Evolutionary conservation across 1,284 basidiomycete species (phyloP).

Genomic region (Cryptococcus jaspeensis): DNA sequence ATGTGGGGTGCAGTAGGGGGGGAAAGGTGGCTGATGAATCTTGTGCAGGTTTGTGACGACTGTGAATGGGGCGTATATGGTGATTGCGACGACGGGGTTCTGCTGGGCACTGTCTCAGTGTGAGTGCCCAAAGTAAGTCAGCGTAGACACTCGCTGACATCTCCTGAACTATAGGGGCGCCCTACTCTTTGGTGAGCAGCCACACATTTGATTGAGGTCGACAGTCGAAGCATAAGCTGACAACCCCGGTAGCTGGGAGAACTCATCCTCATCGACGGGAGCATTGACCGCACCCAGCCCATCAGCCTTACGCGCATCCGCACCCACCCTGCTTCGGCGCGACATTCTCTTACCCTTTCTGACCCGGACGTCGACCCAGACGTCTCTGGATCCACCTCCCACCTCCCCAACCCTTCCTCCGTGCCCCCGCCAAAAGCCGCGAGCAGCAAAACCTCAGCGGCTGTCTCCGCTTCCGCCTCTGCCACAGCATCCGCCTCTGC

Average conservation of each 20-base stretch:
- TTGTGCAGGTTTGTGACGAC: conserved; percentile 41
- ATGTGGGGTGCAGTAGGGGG: background rate
- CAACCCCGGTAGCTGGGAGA: conserved; percentile 40
- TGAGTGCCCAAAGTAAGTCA: conserved; percentile 15
- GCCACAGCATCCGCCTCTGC: background rate
- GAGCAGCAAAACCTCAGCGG: background rate
- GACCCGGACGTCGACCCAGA: background rate
- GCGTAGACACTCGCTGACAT: background rate
- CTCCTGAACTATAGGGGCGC: conserved; percentile 42
- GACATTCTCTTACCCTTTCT: conserved; percentile 6
- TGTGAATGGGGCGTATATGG: conserved; percentile 51
- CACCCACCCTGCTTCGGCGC: conserved; percentile 3
- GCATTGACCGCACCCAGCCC: conserved; percentile 14
- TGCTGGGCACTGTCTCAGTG: conserved; percentile 55
- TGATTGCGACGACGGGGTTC: conserved; percentile 55
- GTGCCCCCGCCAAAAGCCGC: conserved; percentile 1
- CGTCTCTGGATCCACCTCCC: background rate
- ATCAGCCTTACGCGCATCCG: conserved; percentile 15
- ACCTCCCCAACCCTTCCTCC: conserved; percentile 1
- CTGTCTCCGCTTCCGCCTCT: no score
- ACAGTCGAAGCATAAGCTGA: no score
- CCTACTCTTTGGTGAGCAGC: conserved; percentile 52
- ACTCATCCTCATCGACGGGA: conserved; percentile 48
- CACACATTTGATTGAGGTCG: no score
- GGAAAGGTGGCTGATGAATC: background rate